Base-by-base conservation (phyloP, 106 monocot genomes). In the Gastrodia elata region DNA sequence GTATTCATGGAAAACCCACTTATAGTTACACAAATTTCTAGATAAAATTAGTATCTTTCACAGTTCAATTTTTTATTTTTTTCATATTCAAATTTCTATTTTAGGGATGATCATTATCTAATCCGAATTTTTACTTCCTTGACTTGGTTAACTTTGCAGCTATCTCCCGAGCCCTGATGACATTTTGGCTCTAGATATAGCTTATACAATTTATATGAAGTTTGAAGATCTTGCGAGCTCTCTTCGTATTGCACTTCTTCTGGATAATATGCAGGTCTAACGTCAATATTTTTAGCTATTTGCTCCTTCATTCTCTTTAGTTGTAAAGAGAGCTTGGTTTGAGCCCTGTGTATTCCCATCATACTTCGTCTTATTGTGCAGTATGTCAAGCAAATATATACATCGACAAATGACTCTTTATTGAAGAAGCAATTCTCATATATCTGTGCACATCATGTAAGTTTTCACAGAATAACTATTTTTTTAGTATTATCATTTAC, bases 351-450 rank as follows among this genome's bases (percentile, higher is more conserved):
- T 22, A 30, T n/a, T 36, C 8, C 43, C 48, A 11, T 4, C 40
- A 26, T 71, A 38, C 14, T 71, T 0, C 7, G 27, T 34, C 48
- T 70, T 72, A 32, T 2, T 49, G 30, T 22, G 61, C 90, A 93
- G 97, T 88, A 90, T 80, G 90, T 98, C 59, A 98, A 88, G 72
- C 93, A 88, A 75, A 79, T 98, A 6, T 98, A 79, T 44, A 84
- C 79, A 65, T 81, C 84, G 34, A 89, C 89, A 36, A 77, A 85
- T 33, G 86, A 98, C 71, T 81, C 86, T 22, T 38, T 93, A 65
- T 71, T 88, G 90, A 93, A 88, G 85, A 93, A 98, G 76, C 97
- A 98, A 80, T 93, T 98, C 76, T 90, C 84, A 72, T 98, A 91
- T 74, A 93, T 90, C 34, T 73, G 93, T 70, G 97, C 93, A 36